Percentiles rank a stretch among this genome's conserved stretches.
Conservation (phyloP, 805 yeast species). For the Dipodascopsis tothii region DNA sequence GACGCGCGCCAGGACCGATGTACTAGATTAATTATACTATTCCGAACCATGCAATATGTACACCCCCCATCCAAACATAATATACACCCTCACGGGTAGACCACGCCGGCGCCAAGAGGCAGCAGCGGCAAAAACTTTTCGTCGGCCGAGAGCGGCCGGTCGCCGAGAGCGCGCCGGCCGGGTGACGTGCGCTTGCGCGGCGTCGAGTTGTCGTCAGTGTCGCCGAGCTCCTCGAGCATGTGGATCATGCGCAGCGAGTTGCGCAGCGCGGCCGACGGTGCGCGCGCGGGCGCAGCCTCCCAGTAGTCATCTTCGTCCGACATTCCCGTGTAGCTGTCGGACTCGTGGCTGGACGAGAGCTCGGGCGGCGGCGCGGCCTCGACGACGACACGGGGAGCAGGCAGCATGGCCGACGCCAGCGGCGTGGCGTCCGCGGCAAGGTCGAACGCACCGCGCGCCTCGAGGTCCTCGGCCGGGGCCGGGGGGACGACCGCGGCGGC, state of each 20-base stretch:
- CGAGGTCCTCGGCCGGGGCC: too few relatives aligned
- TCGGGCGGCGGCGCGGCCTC: too few relatives aligned
- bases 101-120: background rate
- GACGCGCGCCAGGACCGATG: background rate
- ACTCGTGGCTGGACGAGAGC: too few relatives aligned
- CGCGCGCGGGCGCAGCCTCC: background rate
- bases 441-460: too few relatives aligned
- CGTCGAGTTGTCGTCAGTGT: background rate
- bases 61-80: too few relatives aligned
- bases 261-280: constrained; percentile 6
- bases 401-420: too few relatives aligned
- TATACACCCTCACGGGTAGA: background rate
- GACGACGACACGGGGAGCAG: too few relatives aligned
- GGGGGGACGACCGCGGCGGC: too few relatives aligned
- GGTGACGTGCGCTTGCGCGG: background rate
- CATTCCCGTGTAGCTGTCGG: too few relatives aligned
- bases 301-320: constrained; percentile 7
- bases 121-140: constrained; percentile 2
- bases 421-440: too few relatives aligned
- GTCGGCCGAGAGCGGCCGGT: background rate
- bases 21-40: too few relatives aligned
- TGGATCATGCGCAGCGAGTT: constrained; percentile 1
- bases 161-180: background rate
- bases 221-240: background rate
- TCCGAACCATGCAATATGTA: background rate